Conservation (phyloP, 2,329 filamentous ascomycete species). For the Ceratocystis eucalypticola region DNA sequence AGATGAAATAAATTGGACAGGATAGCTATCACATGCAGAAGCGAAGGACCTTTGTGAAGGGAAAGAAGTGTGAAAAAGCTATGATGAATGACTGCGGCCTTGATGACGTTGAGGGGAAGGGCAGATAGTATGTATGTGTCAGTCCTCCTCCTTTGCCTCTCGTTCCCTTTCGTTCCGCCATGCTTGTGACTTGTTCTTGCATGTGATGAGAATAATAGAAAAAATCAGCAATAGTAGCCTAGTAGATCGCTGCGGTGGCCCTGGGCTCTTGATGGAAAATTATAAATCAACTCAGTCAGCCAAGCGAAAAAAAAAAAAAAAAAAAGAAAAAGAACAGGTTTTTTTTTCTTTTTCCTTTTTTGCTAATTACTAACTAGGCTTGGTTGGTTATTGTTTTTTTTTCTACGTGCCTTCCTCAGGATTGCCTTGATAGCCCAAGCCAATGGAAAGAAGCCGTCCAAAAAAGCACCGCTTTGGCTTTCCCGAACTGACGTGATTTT, state of each 20-base stretch:
- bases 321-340: background rate
- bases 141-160: too few species aligned
- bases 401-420: background rate
- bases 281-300: too few species aligned
- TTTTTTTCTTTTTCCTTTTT: background rate
- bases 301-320: background rate
- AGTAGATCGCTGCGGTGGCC: too few species aligned
- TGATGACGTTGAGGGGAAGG: too few species aligned
- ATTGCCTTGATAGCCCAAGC: background rate
- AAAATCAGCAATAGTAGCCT: too few species aligned
- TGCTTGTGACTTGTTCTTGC: background rate
- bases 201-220: background rate
- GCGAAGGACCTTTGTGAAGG: background rate
- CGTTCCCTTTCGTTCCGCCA: too few species aligned
- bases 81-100: too few species aligned
- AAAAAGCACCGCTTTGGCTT: background rate
- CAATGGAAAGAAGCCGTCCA: background rate
- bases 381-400: background rate
- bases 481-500: slow-evolving; percentile 6
- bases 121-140: too few species aligned
- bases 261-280: too few species aligned
- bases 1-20: too few species aligned
- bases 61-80: too few species aligned
- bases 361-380: background rate
- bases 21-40: background rate